Evolutionary conservation across 306 rosid genomes (phyloP).

Genomic region (Erythrophleum fordii): DNA sequence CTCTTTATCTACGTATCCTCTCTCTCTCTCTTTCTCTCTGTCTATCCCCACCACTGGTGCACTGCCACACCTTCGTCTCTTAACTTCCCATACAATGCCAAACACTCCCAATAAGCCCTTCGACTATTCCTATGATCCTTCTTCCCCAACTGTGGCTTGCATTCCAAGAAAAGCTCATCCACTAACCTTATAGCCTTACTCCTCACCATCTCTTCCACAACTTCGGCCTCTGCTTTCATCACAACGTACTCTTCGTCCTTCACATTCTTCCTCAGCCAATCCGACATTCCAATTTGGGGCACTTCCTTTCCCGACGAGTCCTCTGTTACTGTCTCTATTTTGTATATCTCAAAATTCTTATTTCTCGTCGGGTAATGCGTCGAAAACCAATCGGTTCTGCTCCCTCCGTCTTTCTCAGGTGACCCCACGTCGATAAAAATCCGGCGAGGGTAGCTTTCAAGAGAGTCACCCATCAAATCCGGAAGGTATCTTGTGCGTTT

Average conservation of each 20-base stretch:
- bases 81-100: constrained; percentile 78
- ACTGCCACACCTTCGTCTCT: constrained; percentile 92
- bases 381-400: constrained; percentile 58
- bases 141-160: constrained; percentile 57
- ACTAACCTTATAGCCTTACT: constrained; percentile 55
- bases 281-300: constrained; percentile 54
- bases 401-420: constrained; percentile 57
- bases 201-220: constrained; percentile 77
- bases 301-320: constrained; percentile 41
- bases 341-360: constrained; percentile 68
- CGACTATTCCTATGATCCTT: constrained; percentile 16
- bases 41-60: constrained; percentile 92
- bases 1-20: constrained; percentile 13
- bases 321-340: constrained; percentile 55
- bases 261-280: constrained; percentile 72
- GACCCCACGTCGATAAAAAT: constrained; percentile 74
- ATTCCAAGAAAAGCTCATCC: constrained; percentile 89
- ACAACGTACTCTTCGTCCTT: constrained; percentile 82
- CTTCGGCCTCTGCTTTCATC: constrained; percentile 85
- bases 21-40: background rate
- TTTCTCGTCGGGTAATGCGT: constrained; percentile 70
- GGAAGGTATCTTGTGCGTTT: constrained; percentile 66
- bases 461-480: constrained; percentile 74
- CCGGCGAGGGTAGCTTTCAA: constrained; percentile 68
- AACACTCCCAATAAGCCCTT: constrained; percentile 86